phyloP scores from a whole-genome alignment of 179 eudicot species.

The Silene noctiflora region DNA sequence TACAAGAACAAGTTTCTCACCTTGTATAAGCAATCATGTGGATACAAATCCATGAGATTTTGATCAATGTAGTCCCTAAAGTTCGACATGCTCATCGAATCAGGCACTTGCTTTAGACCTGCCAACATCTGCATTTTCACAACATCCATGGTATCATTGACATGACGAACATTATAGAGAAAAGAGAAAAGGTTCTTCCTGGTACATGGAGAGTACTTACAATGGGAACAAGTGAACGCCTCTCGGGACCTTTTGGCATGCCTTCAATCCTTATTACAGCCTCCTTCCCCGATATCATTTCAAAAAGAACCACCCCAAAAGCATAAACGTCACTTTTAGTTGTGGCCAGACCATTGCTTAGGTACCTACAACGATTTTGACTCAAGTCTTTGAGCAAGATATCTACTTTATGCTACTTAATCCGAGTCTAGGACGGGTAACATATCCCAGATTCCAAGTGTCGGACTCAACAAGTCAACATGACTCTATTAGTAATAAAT shows the following conservation, averaged over 20 bases:
- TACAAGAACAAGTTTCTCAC: slow-evolving; percentile 29
- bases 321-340: slow-evolving; percentile 90
- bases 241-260: slow-evolving; percentile 56
- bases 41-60: slow-evolving; percentile 79
- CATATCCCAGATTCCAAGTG: too few relatives aligned
- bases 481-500: too few relatives aligned
- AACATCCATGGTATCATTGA: slow-evolving; percentile 8
- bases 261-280: slow-evolving; percentile 71
- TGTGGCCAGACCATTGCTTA: slow-evolving; percentile 88
- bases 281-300: slow-evolving; percentile 82
- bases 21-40: slow-evolving; percentile 89
- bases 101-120: slow-evolving; percentile 68
- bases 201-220: slow-evolving; percentile 44
- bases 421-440: neutral
- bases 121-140: slow-evolving; percentile 73
- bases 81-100: slow-evolving; percentile 71
- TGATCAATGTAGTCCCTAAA: slow-evolving; percentile 72
- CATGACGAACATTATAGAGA: neutral
- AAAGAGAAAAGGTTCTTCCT: neutral
- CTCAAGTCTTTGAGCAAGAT: slow-evolving; percentile 8
- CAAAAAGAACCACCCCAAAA: slow-evolving; percentile 87
- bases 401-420: neutral
- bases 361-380: slow-evolving; percentile 47
- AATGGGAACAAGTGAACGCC: slow-evolving; percentile 82
- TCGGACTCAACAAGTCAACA: too few relatives aligned